Evolutionary conservation across 768 basidiomycete genomes (phyloP), one percentile per base, ranked within the genome.

Genomic region (Suillus cothurnatus): DNA sequence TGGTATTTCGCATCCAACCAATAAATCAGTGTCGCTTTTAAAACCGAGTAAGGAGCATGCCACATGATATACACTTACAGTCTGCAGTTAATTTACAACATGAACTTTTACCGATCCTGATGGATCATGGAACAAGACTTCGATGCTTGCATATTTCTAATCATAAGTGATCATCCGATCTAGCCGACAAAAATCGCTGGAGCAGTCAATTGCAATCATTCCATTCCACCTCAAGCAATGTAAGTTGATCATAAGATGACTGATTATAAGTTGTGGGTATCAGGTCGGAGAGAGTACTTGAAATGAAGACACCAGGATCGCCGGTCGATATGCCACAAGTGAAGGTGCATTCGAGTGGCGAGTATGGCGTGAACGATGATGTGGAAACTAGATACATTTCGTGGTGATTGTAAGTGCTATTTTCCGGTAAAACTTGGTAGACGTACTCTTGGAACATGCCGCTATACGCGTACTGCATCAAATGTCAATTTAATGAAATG

Each of bases 381-480:
- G 9, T 64, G 63, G 36, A 64, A 64, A 36, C 63, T 64, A 34
- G 6, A 17, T 7, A 31, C 34, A n/a, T 6, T 17, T n/a, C 39
- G 19, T 21, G 19, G n/a, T 12, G n/a, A 9, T 34, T 26, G 34
- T 61, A 17, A 61, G 36, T 12, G 21, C 32, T 34, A 28, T 21
- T 63, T 60, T 17, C 39, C 56, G 8, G 21, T 7, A n/a, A 59
- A 57, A 11, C 6, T 63, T 23, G 38, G 26, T 17, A 45, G 31
- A 39, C 61, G 36, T 38, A 64, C 63, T 64, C 63, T 36, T 50
- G 31, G 23, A 64, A 62, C 63, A 64, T 64, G 23, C 58, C 60
- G 9, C 58, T 61, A 64, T 64, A 64, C 9, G 60, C 57, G 32
- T 64, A 34, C 63, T 64, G 59, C 15, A 41, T 26, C 8, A 34